Conservation (phyloP, 2,329 filamentous ascomycete genomes). For the Colletotrichum brevisporum region DNA sequence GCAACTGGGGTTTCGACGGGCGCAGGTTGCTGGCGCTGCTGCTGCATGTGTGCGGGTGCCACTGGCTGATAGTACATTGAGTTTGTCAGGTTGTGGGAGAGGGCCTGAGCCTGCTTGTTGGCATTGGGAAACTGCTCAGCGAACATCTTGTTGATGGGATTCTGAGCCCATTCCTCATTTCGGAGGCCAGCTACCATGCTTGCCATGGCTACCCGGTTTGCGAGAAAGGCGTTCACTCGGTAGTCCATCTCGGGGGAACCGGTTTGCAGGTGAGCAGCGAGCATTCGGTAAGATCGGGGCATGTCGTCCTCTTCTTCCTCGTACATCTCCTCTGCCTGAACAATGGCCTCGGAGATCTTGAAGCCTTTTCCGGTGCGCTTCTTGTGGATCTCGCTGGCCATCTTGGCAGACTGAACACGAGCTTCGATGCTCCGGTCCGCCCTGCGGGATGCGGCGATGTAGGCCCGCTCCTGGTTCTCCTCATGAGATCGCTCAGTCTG, state of each 20-base stretch:
- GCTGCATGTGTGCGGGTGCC: neutral
- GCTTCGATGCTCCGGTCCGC: conserved; percentile 91
- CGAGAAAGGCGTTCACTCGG: conserved; percentile 66
- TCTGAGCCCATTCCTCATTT: conserved; percentile 57
- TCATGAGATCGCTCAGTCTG: conserved; percentile 83
- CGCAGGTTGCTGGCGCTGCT: conserved; percentile 20
- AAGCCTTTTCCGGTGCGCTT: conserved; percentile 86
- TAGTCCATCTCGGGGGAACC: conserved; percentile 73
- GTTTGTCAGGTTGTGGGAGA: conserved; percentile 40
- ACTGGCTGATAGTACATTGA: conserved; percentile 38
- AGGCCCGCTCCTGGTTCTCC: conserved; percentile 89
- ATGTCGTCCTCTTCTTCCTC: conserved; percentile 92
- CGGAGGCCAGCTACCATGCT: conserved; percentile 52
- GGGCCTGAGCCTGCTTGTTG: conserved; percentile 47
- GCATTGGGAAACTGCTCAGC: conserved; percentile 61
- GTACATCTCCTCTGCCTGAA: conserved; percentile 91
- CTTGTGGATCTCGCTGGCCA: conserved; percentile 93
- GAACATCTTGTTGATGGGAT: conserved; percentile 63
- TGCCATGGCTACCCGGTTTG: conserved; percentile 59
- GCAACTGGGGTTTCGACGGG: conserved; percentile 1
- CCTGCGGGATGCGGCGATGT: conserved; percentile 90
- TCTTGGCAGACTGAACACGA: conserved; percentile 86
- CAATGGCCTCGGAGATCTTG: conserved; percentile 84
- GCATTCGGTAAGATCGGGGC: conserved; percentile 74
- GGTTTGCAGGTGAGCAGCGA: conserved; percentile 74